A percentile compares a stretch with the other conserved stretches of the same genome.
phyloP scores from a whole-genome alignment of 2,329 filamentous ascomycete genomes.

The Botrytis paeoniae region DNA sequence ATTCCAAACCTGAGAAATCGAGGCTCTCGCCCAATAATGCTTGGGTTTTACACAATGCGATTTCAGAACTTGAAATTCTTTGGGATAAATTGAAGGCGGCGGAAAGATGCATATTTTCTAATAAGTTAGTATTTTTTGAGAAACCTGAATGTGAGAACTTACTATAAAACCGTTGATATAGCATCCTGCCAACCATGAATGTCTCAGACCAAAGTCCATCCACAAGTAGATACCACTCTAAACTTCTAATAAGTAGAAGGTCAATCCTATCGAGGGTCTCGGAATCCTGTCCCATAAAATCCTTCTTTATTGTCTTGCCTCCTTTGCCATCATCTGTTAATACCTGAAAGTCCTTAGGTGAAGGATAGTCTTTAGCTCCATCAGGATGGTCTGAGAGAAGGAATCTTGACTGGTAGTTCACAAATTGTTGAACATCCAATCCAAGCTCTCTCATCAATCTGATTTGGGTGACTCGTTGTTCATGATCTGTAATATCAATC shows the following conservation, averaged over 20 bases:
- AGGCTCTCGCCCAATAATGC: constrained; percentile 41
- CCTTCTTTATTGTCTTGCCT: constrained; percentile 63
- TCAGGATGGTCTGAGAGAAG: constrained; percentile 51
- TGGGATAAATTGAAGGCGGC: constrained; percentile 54
- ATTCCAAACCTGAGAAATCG: constrained; percentile 37
- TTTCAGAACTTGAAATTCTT: constrained; percentile 49
- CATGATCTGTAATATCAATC: constrained; percentile 64
- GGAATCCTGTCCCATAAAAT: constrained; percentile 67
- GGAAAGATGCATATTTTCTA: constrained; percentile 46
- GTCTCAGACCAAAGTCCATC: constrained; percentile 69
- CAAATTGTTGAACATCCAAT: constrained; percentile 69
- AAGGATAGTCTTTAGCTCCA: constrained; percentile 39
- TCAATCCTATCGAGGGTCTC: constrained; percentile 62
- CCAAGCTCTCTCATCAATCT: constrained; percentile 71
- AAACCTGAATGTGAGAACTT: constrained; percentile 44
- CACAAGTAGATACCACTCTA: constrained; percentile 82
- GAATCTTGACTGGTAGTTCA: constrained; percentile 63
- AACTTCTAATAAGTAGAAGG: constrained; percentile 67
- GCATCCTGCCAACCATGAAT: constrained; percentile 63
- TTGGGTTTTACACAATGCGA: constrained; percentile 38
- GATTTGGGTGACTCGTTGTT: constrained; percentile 66
- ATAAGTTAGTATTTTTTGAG: constrained; percentile 21
- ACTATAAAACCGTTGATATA: constrained; percentile 86
- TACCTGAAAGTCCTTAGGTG: constrained; percentile 50
- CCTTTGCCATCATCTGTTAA: constrained; percentile 46